Conservation (phyloP, 129 eudicot species). For the Flaveria sonorensis region DNA sequence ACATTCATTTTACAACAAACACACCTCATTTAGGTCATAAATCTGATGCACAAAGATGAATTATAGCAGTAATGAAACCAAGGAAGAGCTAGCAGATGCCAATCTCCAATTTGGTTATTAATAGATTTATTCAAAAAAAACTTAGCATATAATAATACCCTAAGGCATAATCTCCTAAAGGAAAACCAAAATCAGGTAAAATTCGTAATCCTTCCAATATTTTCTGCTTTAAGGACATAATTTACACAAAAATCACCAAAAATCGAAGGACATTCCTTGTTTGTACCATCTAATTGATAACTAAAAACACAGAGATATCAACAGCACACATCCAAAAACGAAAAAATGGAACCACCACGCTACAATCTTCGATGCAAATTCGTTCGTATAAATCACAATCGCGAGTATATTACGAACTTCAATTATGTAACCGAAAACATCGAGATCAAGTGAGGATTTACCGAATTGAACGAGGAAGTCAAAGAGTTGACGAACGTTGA, state of each 20-base stretch:
- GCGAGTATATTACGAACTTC: constrained; percentile 1
- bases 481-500: constrained; percentile 87
- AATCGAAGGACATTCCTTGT: neutral
- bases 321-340: neutral
- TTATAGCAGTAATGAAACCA: too few species aligned
- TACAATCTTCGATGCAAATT: constrained; percentile 23
- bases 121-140: neutral
- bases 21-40: too few species aligned
- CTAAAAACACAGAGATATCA: neutral
- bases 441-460: constrained; percentile 27
- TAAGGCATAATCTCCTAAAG: neutral
- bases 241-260: neutral
- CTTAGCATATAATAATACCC: neutral
- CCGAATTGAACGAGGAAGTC: constrained; percentile 94
- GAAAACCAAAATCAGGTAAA: neutral
- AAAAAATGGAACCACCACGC: neutral
- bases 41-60: too few species aligned
- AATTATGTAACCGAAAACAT: constrained; percentile 10
- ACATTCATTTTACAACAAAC: too few species aligned
- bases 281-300: constrained; percentile 16
- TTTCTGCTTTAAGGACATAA: neutral
- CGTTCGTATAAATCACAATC: constrained; percentile 9
- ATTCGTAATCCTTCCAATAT: neutral
- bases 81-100: too few species aligned
- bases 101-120: neutral